These are phyloP conservation scores for Brassica incana DNA, from an alignment of 345 rosid species.

Conservation along the genomic window DNA sequence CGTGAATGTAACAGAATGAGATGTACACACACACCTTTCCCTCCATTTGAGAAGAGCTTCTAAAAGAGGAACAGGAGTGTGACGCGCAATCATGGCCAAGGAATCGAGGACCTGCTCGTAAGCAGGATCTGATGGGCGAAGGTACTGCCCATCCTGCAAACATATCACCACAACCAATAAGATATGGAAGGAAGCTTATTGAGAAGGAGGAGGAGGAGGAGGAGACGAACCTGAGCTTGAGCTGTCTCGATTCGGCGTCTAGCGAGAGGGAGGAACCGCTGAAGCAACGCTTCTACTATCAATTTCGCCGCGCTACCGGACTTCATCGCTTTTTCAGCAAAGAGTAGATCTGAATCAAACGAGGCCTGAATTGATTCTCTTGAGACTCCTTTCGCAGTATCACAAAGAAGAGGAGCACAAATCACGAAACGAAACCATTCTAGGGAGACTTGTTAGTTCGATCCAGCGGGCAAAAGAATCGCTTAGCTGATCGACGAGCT, in stretches of 20 bases:
- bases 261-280: slow-evolving; percentile 93
- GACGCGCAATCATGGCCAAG: slow-evolving; percentile 96
- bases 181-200: neutral
- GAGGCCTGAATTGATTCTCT: neutral
- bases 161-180: slow-evolving; percentile 19
- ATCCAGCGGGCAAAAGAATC: neutral
- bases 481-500: neutral
- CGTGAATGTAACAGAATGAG: neutral
- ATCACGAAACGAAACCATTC: slow-evolving; percentile 29
- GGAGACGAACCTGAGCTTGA: slow-evolving; percentile 74
- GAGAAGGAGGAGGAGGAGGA: neutral
- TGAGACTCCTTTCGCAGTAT: neutral
- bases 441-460: slow-evolving; percentile 16
- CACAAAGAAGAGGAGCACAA: slow-evolving; percentile 8
- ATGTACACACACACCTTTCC: slow-evolving; percentile 57
- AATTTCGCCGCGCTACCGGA: slow-evolving; percentile 91
- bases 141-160: slow-evolving; percentile 93
- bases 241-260: slow-evolving; percentile 98
- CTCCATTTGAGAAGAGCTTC: slow-evolving; percentile 98
- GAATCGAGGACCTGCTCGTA: slow-evolving; percentile 98
- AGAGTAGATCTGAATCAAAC: slow-evolving; percentile 10
- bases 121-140: slow-evolving; percentile 96
- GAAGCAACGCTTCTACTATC: slow-evolving; percentile 94
- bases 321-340: slow-evolving; percentile 53
- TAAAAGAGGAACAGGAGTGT: slow-evolving; percentile 93